Conservation (phyloP, 768 basidiomycete species). For the Tylopilus plumbeoviolaceoides region DNA sequence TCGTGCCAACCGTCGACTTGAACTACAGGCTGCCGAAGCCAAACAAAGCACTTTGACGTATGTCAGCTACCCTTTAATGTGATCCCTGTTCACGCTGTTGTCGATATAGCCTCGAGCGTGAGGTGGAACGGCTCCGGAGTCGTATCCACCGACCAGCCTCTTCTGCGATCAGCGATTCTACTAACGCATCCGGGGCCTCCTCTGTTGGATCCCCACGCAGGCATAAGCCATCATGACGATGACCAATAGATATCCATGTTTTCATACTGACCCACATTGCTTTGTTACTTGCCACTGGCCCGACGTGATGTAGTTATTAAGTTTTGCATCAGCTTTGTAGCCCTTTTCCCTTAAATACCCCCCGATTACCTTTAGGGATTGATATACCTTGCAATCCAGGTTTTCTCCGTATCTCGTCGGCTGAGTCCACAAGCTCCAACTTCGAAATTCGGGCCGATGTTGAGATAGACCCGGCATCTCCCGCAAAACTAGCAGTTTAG, state of each 20-base stretch:
- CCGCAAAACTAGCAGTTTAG: constrained; percentile 30
- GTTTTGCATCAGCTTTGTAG: constrained; percentile 20
- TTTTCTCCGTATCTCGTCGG: not conserved
- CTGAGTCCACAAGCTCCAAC: too few species aligned
- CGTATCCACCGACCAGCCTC: constrained; percentile 58
- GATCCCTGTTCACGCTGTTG: constrained; percentile 1
- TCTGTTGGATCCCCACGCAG: constrained; percentile 30
- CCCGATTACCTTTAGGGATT: not conserved
- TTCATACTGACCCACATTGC: not conserved
- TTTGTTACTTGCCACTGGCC: not conserved
- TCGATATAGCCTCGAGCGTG: constrained; percentile 51
- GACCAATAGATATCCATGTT: not conserved
- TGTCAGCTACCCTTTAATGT: constrained; percentile 19
- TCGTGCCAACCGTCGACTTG: constrained; percentile 69
- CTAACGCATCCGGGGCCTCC: constrained; percentile 18
- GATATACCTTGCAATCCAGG: not conserved
- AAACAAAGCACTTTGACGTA: constrained; percentile 69
- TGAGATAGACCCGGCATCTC: constrained; percentile 11
- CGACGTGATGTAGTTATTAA: constrained; percentile 18
- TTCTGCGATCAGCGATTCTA: constrained; percentile 26
- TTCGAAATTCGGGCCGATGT: too few species aligned
- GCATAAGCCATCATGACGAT: constrained; percentile 19
- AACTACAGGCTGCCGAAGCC: constrained; percentile 70
- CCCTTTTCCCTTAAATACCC: constrained; percentile 2
- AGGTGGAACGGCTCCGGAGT: constrained; percentile 65